A percentile compares a stretch with the other conserved stretches of the same genome.
Conservation (phyloP, 208 protist genomes). For the Trypanosoma caninum region DNA sequence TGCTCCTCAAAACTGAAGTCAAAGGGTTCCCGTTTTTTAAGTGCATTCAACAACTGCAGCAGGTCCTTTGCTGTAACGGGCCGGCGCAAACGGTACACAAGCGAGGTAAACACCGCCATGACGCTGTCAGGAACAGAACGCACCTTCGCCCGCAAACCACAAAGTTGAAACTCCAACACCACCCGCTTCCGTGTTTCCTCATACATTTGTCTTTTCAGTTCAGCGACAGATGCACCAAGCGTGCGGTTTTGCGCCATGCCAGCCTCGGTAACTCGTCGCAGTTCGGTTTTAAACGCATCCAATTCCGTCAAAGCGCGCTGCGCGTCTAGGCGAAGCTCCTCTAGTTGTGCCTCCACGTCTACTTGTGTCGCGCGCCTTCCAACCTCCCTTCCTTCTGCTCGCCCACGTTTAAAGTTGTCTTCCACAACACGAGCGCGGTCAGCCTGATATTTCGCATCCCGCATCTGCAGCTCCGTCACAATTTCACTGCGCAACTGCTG, state of each 20-base stretch:
- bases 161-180: constrained; percentile 12
- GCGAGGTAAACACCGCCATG: constrained; percentile 12
- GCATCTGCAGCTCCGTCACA: constrained; percentile 49
- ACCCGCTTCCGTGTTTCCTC: constrained; percentile 20
- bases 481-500: constrained; percentile 67
- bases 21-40: constrained; percentile 9
- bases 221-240: constrained; percentile 22
- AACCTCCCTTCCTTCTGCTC: constrained; percentile 42
- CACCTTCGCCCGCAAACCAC: constrained; percentile 24
- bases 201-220: constrained; percentile 28
- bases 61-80: constrained; percentile 11
- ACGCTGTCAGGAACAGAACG: constrained; percentile 22
- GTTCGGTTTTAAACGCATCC: constrained; percentile 45
- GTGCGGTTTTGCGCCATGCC: constrained; percentile 36
- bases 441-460: constrained; percentile 43
- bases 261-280: constrained; percentile 51
- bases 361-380: constrained; percentile 37
- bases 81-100: constrained; percentile 12
- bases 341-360: constrained; percentile 38
- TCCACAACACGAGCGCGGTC: constrained; percentile 48
- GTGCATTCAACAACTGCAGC: constrained; percentile 13
- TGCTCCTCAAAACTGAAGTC: constrained; percentile 29
- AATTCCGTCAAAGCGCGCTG: constrained; percentile 49
- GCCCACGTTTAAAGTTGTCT: constrained; percentile 55
- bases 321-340: constrained; percentile 52